phyloP scores from a whole-genome alignment of 257 asterid genomes.

The Fraxinus excelsior region DNA sequence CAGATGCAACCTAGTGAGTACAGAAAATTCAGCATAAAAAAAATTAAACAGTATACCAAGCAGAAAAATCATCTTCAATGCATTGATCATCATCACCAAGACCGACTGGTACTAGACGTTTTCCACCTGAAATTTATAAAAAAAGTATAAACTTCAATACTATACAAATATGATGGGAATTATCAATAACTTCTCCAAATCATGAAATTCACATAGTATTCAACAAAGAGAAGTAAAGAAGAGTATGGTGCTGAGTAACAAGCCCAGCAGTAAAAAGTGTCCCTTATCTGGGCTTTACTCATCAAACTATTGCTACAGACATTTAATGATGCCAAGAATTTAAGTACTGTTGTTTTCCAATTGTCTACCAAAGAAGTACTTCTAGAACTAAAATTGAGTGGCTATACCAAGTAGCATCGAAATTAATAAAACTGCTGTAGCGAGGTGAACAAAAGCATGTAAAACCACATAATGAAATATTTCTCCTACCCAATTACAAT shows the following conservation, averaged over 20 bases:
- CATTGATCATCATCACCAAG: constrained; percentile 87
- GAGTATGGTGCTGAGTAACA: background rate
- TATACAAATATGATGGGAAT: background rate
- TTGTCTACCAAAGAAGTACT: background rate
- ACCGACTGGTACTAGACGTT: constrained; percentile 56
- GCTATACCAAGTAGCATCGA: background rate
- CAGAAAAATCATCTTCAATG: constrained; percentile 78
- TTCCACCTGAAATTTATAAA: constrained; percentile 53
- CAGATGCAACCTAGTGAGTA: background rate
- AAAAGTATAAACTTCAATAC: background rate
- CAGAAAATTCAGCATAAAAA: background rate
- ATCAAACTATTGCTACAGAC: background rate
- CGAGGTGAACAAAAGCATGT: background rate
- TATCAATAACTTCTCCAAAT: background rate
- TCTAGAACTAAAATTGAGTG: background rate
- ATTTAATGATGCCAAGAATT: background rate
- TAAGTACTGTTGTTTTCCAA: background rate
- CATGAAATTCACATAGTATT: background rate
- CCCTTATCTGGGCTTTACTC: background rate
- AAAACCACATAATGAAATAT: background rate
- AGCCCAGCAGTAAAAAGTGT: background rate
- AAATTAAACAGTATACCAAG: constrained; percentile 47
- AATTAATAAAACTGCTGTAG: background rate
- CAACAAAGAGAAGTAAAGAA: background rate
- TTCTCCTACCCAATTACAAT: background rate